Conservation (phyloP, 2,329 filamentous ascomycete species). For the Talaromyces sp. region DNA sequence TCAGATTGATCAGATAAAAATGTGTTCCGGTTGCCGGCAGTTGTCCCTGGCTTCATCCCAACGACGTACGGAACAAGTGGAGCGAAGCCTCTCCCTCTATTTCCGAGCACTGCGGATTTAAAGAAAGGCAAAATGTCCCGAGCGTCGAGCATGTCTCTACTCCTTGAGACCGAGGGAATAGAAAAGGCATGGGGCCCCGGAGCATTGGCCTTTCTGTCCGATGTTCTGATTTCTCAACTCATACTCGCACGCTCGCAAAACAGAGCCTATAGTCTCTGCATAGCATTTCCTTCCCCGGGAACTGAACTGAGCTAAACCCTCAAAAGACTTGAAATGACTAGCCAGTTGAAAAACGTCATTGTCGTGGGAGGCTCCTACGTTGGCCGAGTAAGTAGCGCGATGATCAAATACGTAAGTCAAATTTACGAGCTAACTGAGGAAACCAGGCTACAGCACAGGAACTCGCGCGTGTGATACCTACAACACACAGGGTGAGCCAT, state of each 20-base stretch:
- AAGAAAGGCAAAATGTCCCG: background rate
- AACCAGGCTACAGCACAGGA: slow-evolving; percentile 33
- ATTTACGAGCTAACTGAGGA: slow-evolving; percentile 13
- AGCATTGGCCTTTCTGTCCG: background rate
- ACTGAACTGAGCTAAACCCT: no score
- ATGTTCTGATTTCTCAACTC: background rate
- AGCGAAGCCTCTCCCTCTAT: background rate
- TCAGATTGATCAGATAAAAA: slow-evolving; percentile 13
- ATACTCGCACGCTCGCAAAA: background rate
- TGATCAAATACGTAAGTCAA: background rate
- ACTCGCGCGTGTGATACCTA: slow-evolving; percentile 31
- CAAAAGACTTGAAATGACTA: slow-evolving; percentile 24
- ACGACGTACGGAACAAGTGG: background rate
- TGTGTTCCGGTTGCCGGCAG: background rate
- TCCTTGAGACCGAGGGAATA: background rate
- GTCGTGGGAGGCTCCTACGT: slow-evolving; percentile 38
- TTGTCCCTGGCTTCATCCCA: background rate
- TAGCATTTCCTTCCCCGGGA: background rate
- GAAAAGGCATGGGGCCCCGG: slow-evolving; percentile 1
- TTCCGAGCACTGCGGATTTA: slow-evolving; percentile 9
- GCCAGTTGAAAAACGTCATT: slow-evolving; percentile 32
- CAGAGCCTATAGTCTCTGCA: background rate
- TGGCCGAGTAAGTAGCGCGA: slow-evolving; percentile 26
- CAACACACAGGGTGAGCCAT: slow-evolving; percentile 32
- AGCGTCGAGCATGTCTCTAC: background rate